phyloP scores from a whole-genome alignment of 768 basidiomycete genomes.

The Tulasnella sp. region DNA sequence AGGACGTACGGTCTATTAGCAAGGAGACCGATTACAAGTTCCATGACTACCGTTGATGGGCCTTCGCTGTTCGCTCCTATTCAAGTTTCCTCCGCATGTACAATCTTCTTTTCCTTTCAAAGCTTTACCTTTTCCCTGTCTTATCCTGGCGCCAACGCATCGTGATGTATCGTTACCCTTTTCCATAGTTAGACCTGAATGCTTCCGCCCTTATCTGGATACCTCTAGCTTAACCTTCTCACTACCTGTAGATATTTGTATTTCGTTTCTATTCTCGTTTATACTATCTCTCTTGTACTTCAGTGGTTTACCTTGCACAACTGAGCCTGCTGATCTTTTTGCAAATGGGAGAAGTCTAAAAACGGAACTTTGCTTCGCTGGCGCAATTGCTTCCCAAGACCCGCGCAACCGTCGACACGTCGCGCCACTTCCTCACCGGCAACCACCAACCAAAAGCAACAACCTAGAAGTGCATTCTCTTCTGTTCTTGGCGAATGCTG shows the following conservation, averaged over 20 bases:
- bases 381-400: neutral
- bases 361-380: neutral
- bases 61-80: neutral
- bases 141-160: neutral
- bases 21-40: neutral
- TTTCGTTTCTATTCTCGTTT: neutral
- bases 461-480: neutral
- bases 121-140: neutral
- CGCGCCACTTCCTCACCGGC: neutral
- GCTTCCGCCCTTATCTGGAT: neutral
- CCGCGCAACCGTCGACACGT: neutral
- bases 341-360: no score
- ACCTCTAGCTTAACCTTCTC: no score
- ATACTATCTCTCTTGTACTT: neutral
- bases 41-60: neutral
- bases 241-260: neutral
- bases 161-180: neutral
- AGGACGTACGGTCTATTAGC: neutral
- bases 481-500: neutral
- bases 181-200: neutral
- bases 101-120: neutral
- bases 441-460: neutral
- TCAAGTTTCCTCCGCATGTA: neutral
- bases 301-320: no score
- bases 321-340: no score